Conservation (phyloP, 352 stramenopile species). For the Ophiocytium majus region DNA sequence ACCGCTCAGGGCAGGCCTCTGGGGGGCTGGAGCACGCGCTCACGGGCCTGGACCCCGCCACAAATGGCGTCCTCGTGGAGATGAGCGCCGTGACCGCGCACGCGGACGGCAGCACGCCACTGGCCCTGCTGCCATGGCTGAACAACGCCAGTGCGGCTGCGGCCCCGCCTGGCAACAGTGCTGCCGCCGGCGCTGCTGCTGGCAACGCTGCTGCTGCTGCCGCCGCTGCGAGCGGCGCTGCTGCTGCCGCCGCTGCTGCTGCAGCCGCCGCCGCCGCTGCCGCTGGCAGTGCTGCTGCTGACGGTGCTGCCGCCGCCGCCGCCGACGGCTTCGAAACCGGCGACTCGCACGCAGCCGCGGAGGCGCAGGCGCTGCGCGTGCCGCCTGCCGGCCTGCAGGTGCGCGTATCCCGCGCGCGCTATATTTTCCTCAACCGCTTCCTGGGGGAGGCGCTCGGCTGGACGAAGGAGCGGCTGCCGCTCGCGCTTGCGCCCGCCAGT, state of each 20-base stretch:
- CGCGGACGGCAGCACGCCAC: not conserved
- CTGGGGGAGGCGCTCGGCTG: not conserved
- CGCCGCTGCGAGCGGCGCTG: not conserved
- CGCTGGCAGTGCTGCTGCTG: not conserved
- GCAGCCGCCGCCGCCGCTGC: not conserved
- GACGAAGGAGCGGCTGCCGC: not conserved
- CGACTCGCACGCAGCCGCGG: not conserved
- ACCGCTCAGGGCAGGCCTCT: not conserved
- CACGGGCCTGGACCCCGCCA: not conserved
- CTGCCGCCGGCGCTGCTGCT: no score
- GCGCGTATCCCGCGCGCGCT: not conserved
- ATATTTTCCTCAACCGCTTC: conserved; percentile 14
- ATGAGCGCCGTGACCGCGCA: not conserved
- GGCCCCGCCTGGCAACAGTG: no score
- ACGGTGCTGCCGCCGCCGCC: not conserved
- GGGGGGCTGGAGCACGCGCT: not conserved
- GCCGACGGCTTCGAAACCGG: not conserved
- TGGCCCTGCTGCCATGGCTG: not conserved
- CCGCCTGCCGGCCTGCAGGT: not conserved
- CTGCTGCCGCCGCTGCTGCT: not conserved
- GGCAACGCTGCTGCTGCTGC: no score
- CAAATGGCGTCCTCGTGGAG: not conserved
- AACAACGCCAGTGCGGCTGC: not conserved
- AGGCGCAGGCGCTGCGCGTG: not conserved
- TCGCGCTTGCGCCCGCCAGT: not conserved